A percentile compares a stretch with the other conserved stretches of the same genome.
phyloP scores from a whole-genome alignment of 176 grass and related monocot species.

The Aegilops tauschii region DNA sequence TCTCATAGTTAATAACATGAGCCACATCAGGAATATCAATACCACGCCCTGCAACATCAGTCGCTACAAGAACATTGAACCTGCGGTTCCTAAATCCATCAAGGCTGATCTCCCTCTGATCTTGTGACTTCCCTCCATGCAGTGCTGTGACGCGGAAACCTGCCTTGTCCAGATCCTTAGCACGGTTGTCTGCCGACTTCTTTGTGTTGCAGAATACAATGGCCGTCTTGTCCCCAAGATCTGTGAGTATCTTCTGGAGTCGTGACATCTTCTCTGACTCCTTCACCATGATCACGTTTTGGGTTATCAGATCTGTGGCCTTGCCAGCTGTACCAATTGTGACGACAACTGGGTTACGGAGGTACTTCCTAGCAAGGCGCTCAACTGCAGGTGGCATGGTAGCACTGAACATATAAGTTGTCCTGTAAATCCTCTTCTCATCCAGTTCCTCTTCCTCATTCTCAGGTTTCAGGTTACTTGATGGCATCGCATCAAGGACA shows the following conservation, averaged over 20 bases:
- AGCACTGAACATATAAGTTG: conserved; percentile 99
- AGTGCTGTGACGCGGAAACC: conserved; percentile 86
- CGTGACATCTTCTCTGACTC: conserved; percentile 80
- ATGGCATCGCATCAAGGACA: conserved; percentile 92
- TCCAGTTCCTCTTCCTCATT: conserved; percentile 98
- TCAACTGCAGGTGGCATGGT: conserved; percentile 97
- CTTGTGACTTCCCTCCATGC: conserved; percentile 95
- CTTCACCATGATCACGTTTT: conserved; percentile 90
- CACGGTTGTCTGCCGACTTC: conserved; percentile 74
- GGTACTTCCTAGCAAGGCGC: conserved; percentile 90
- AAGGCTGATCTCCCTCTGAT: conserved; percentile 93
- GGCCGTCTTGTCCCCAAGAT: conserved; percentile 93
- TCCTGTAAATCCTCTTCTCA: conserved; percentile 92
- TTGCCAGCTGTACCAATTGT: conserved; percentile 98
- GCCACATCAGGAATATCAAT: conserved; percentile 99
- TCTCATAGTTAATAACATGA: conserved; percentile 96
- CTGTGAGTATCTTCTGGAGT: conserved; percentile 77
- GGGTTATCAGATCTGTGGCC: conserved; percentile 92
- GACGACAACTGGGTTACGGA: conserved; percentile 92
- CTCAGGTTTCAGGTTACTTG: conserved; percentile 98
- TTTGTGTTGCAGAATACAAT: conserved; percentile 97
- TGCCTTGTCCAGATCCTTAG: conserved; percentile 87
- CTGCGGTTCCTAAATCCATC: conserved; percentile 93
- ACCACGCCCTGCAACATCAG: conserved; percentile 95
- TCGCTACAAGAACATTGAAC: conserved; percentile 98